Evolutionary conservation across 495 filamentous ascomycete species (phyloP), one percentile per base, ranked within the genome.

Genomic region (Penicillium angulare): DNA sequence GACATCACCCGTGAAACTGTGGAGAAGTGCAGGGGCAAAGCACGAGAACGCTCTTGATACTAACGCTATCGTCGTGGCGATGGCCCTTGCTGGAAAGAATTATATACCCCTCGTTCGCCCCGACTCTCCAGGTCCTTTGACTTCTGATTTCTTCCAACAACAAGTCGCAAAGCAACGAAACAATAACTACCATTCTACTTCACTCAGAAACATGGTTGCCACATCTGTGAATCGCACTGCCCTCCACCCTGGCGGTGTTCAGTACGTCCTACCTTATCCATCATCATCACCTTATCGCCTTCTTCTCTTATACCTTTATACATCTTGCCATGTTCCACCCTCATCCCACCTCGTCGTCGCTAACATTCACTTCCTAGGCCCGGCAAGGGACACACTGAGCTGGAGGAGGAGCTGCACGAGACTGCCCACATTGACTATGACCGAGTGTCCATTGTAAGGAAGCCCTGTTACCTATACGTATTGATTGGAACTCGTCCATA

Each of bases 341-440:
- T 48, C 50, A 20, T 45, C 34, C 43, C 18, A 52, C 51, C 42
- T 59, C 49, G 17, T 45, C 51, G 43, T 62, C 48, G 49, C 72
- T 75, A 68, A 79, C 62, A 17, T 40, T 64, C 34, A 44, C 47
- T 41, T 33, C 47, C 36, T 65, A 95, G 90, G 66, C 88, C 91
- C 29, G 78, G 86, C 68, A 77, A 78, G 60, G 86, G 93, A 64
- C 92, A 96, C 82, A 96, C 92, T 24, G 92, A 97, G 69, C 82
- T 97, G 47, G 91, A 97, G 75, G 91, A 97, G 78, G 90, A 96
- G 70, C 86, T 98, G 34, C 92, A 97, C 71, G 90, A 97, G 74
- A 91, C 89, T 69, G 95, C 93, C 59, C 91, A 97, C 80, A 97
- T 98, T 74, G 93, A 98, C 84, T 98, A 97, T 68, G 89, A 97